phyloP scores from a whole-genome alignment of 176 grass and related monocot species.

The Oryza glumipatula region DNA sequence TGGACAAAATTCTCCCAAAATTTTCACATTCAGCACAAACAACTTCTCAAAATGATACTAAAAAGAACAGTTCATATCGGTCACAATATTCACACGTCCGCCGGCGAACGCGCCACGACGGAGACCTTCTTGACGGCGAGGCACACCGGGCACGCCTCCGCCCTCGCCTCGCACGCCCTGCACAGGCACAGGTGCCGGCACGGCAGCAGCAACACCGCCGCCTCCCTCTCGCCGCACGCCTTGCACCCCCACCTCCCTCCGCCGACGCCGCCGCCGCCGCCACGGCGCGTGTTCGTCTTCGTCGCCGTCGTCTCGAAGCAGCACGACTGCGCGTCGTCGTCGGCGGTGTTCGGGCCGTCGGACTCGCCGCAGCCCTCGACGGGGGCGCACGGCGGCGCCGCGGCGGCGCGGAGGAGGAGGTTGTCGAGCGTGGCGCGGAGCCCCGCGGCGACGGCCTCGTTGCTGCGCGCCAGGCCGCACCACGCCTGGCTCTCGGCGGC shows the following conservation, averaged over 20 bases:
- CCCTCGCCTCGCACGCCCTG: slow-evolving; percentile 44
- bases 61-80: not conserved
- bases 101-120: slow-evolving; percentile 22
- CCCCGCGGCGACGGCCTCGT: slow-evolving; percentile 46
- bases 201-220: slow-evolving; percentile 60
- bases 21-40: not conserved
- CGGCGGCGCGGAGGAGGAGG: slow-evolving; percentile 18
- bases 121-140: slow-evolving; percentile 44
- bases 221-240: slow-evolving; percentile 47
- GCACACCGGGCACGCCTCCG: slow-evolving; percentile 56
- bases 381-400: not conserved
- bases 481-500: slow-evolving; percentile 54
- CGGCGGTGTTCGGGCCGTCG: not conserved
- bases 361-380: slow-evolving; percentile 61
- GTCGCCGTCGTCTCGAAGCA: not conserved
- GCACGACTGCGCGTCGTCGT: slow-evolving; percentile 46
- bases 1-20: not conserved
- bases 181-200: slow-evolving; percentile 70
- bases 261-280: not conserved
- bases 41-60: not conserved
- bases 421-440: slow-evolving; percentile 57
- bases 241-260: slow-evolving; percentile 35
- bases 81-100: not conserved
- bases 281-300: not conserved
- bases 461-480: slow-evolving; percentile 47